Evolutionary conservation across 73 alveolate species (phyloP), one percentile per base, ranked within the genome.

Genomic region (Paramecium octaurelia): DNA sequence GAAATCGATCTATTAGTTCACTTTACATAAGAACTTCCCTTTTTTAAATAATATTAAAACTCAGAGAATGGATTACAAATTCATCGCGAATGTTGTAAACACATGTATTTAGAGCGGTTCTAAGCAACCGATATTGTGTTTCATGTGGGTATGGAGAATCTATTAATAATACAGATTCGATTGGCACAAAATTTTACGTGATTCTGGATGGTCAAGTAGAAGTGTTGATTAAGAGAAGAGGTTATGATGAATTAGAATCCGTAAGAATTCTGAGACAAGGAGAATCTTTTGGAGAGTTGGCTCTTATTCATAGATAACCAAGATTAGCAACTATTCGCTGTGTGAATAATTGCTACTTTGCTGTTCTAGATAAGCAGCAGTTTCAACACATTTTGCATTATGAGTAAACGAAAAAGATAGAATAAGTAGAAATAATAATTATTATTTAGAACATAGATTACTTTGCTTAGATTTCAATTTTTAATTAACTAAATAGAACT

Each of bases 271-370:
- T 87, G 23, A 59, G 38, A 20, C 43, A 73, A 6, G 93, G 93
- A n/a, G 93, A 87, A 60, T 48, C 85, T 14, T 87, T 87, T 87
- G 93, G 93, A 24, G 93, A 87, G 76, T 58, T 60, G 3, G 93
- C 93, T 60, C 71, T 87, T 4, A 31, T 87, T n/a, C 64, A 64
- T 87, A 77, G 70, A 43, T 40, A 73, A 40, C 88, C 93, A 21
- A 58, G 93, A 35, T 64, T 57, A 27, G 93, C 93, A 16, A 87
- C 88, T 12, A 87, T 87, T 59, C 59, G 70, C n/a, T 87, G 93
- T 43, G 85, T 64, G 1, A 64, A 57, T 36, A 85, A 87, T 35
- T 64, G 93, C 20, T 43, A 20, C 24, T 87, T 87, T 87, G 93
- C 93, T 23, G 93, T 87, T 16, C 42, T 87, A 29, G 88, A 87